Evolutionary conservation across 768 basidiomycete genomes (phyloP).

Genomic region (Chlorophyllum brunneum): DNA sequence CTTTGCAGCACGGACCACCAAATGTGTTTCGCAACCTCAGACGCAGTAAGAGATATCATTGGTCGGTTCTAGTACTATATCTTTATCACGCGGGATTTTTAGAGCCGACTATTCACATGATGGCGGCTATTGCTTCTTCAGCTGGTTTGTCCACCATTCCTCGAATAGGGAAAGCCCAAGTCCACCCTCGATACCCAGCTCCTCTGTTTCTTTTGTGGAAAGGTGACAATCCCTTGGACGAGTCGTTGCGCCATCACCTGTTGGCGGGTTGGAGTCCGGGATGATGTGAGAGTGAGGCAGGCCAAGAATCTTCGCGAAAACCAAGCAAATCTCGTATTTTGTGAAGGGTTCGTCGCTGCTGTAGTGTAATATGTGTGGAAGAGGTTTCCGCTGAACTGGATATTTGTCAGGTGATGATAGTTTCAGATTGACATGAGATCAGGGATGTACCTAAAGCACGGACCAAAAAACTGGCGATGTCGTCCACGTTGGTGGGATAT

Average conservation of each 20-base stretch:
- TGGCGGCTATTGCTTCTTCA: conserved; percentile 23
- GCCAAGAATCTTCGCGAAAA: conserved; percentile 68
- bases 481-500: conserved; percentile 87
- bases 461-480: conserved; percentile 82
- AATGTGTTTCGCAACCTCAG: no score
- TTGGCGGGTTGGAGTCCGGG: conserved; percentile 66
- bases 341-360: conserved; percentile 79
- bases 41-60: no score
- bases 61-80: background rate
- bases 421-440: background rate
- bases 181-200: conserved; percentile 54
- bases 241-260: conserved; percentile 58
- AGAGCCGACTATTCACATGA: background rate
- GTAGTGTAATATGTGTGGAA: conserved; percentile 83
- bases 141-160: conserved; percentile 74
- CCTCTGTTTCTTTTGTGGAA: conserved; percentile 71
- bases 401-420: background rate
- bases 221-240: conserved; percentile 82
- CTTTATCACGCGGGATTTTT: background rate
- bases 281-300: conserved; percentile 73
- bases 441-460: conserved; percentile 55
- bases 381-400: conserved; percentile 31
- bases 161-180: conserved; percentile 69
- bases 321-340: conserved; percentile 89
- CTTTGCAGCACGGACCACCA: background rate